phyloP scores from a whole-genome alignment of 305 asterid genomes.

The Fraxinus baroniana region DNA sequence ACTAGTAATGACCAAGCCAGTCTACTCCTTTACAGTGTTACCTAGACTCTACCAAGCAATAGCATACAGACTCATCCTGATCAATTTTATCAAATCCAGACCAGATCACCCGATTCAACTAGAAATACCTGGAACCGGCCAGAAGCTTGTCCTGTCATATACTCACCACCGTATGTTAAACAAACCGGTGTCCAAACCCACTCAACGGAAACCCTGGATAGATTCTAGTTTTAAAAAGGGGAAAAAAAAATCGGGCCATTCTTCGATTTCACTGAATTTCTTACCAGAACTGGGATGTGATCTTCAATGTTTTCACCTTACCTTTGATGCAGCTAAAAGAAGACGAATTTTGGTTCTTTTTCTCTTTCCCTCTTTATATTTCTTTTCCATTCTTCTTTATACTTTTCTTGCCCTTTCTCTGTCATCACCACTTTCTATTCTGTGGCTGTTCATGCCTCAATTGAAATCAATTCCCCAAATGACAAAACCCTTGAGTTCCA shows the following conservation, averaged over 20 bases:
- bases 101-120: not conserved
- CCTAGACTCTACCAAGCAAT: not conserved
- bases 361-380: not conserved
- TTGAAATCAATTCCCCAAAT: not conserved
- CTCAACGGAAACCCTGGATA: not conserved
- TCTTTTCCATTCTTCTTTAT: not conserved
- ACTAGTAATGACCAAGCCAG: not conserved
- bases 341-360: not conserved
- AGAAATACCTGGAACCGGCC: not conserved
- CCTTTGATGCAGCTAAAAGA: not conserved
- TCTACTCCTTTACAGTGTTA: not conserved
- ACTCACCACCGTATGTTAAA: not conserved
- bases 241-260: not conserved
- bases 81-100: not conserved
- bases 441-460: not conserved
- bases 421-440: not conserved
- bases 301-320: not conserved
- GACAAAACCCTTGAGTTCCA: not conserved
- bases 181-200: not conserved
- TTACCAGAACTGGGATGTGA: not conserved
- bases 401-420: not conserved
- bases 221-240: not conserved
- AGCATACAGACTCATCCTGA: not conserved
- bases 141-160: not conserved
- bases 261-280: not conserved